Evolutionary conservation across 768 basidiomycete genomes (phyloP), one percentile per base, ranked within the genome.

Genomic region (Amylocystis lapponica): DNA sequence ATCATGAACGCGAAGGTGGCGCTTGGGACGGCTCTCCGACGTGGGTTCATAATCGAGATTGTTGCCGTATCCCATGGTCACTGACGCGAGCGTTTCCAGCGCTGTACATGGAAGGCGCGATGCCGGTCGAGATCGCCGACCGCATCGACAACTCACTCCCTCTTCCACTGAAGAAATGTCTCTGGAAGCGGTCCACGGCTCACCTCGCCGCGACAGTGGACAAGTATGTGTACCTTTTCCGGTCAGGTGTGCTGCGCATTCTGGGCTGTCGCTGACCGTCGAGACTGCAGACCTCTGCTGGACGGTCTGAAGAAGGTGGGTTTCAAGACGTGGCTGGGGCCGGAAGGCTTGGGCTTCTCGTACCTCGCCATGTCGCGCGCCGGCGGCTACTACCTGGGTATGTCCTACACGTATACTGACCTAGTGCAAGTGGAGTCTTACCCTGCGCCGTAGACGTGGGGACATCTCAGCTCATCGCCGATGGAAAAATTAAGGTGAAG

Each of bases 401-500:
- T 20, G 64, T 27, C 31, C 14, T 5, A 14, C 3, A 7, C 11
- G 17, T 26, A 3, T 14, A 12, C 25, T 20, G 14, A 27, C 16
- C 21, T 19, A 37, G n/a, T n/a, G n/a, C n/a, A n/a, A n/a, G n/a
- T 22, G 33, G 8, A 34, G 8, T 7, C 16, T 34, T 8, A 17
- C 16, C 13, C 8, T 34, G 33, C 8, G 33, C 72, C 16, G n/a
- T n/a, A 79, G 78, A 79, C 49, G 71, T 74, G 13, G 81, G 81
- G 22, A 76, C 74, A 8, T 74, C 74, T 46, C 72, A 81, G 57
- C 62, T 76, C 50, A 76, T 85, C 53, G 71, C 74, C 34, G 78
- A 83, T 52, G 80, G 81, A 4, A 76, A 78, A 54, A 80, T 86
- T 66, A 83, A 82, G 57, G 60, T 86, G 42, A 85, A 83, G 64